Percentiles rank a stretch among this genome's conserved stretches.
Conservation (phyloP, 306 rosid species). For the Begonia loranthoides region DNA sequence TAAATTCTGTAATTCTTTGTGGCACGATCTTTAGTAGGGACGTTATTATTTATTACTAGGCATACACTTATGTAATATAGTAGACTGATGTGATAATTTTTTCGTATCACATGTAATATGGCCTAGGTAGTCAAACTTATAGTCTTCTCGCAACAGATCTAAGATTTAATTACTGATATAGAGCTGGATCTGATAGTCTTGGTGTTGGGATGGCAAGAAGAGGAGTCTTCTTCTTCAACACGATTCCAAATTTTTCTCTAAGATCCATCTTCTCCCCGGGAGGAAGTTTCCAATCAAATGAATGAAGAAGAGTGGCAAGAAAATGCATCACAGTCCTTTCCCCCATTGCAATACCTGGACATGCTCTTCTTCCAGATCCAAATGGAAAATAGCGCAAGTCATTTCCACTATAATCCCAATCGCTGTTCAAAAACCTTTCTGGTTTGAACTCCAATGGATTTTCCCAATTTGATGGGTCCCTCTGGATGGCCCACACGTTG, state of each 20-base stretch:
- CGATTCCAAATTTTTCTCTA: constrained; percentile 45
- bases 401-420: constrained; percentile 45
- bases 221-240: constrained; percentile 35
- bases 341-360: constrained; percentile 62
- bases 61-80: too few relatives aligned
- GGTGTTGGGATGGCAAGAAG: constrained; percentile 42
- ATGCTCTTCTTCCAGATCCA: constrained; percentile 69
- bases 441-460: constrained; percentile 55
- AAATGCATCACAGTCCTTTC: constrained; percentile 44
- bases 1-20: too few relatives aligned
- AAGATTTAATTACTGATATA: constrained; percentile 29
- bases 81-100: too few relatives aligned
- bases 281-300: constrained; percentile 47
- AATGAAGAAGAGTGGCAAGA: constrained; percentile 42
- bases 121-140: too few relatives aligned
- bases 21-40: too few relatives aligned
- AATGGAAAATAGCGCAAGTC: constrained; percentile 57
- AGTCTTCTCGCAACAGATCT: too few relatives aligned
- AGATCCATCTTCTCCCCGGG: constrained; percentile 24
- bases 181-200: constrained; percentile 24
- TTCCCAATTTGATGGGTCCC: constrained; percentile 55
- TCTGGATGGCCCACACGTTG: constrained; percentile 72
- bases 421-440: constrained; percentile 31
- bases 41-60: too few relatives aligned
- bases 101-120: too few relatives aligned